phyloP scores from a whole-genome alignment of 495 filamentous ascomycete genomes.

The Lophiostoma macrostomum region DNA sequence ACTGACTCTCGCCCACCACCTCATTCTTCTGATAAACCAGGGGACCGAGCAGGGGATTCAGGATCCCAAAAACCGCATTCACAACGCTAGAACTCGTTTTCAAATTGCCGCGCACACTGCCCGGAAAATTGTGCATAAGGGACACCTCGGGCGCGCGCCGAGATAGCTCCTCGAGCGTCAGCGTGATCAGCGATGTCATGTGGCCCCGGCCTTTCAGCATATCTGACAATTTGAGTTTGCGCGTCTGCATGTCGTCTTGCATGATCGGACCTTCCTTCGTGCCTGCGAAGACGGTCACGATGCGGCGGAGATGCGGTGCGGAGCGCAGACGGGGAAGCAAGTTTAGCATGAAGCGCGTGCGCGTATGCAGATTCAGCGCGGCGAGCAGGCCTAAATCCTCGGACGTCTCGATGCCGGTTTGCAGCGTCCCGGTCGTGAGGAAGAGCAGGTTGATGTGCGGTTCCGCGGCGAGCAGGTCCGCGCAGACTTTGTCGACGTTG shows the following conservation, averaged over 20 bases:
- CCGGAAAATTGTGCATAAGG: conserved; percentile 61
- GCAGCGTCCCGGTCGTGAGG: conserved; percentile 47
- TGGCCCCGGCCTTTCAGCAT: conserved; percentile 45
- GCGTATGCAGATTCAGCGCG: conserved; percentile 27
- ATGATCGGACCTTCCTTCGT: conserved; percentile 54
- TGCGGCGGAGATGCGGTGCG: conserved; percentile 42
- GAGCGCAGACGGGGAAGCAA: conserved; percentile 57
- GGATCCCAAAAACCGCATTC: conserved; percentile 12
- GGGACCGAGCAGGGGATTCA: conserved; percentile 39
- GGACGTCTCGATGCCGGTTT: conserved; percentile 30
- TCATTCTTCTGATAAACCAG: conserved; percentile 35
- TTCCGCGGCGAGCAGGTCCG: conserved; percentile 53
- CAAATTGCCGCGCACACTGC: conserved; percentile 46
- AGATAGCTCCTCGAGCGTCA: conserved; percentile 51
- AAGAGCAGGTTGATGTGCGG: conserved; percentile 58
- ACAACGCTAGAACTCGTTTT: conserved; percentile 15
- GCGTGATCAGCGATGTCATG: conserved; percentile 48
- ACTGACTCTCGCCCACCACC: conserved; percentile 55
- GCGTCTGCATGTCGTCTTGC: conserved; percentile 47
- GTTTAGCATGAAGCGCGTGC: conserved; percentile 45
- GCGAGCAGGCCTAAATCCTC: conserved; percentile 33
- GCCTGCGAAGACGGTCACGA: conserved; percentile 55
- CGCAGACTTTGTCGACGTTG: conserved; percentile 57
- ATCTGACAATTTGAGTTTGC: conserved; percentile 30
- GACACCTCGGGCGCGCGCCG: conserved; percentile 47